Evolutionary conservation across 2,329 filamentous ascomycete species (phyloP).

Genomic region (Diaporthe humulicola): DNA sequence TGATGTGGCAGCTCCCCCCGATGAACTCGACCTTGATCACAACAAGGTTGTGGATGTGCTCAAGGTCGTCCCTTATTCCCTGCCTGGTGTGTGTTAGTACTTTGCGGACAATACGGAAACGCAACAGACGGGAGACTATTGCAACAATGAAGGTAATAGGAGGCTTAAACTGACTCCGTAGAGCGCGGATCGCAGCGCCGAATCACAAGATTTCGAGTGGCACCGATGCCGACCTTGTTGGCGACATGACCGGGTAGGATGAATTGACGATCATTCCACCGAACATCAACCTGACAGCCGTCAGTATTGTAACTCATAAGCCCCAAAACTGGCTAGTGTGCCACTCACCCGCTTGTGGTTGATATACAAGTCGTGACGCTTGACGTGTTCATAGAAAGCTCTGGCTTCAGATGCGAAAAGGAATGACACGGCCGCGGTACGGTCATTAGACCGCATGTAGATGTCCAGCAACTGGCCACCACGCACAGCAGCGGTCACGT

Average conservation of each 20-base stretch:
- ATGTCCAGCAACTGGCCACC: constrained; percentile 81
- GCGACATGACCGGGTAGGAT: constrained; percentile 73
- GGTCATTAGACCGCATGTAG: constrained; percentile 71
- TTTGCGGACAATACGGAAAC: background rate
- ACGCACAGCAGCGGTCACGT: constrained; percentile 74
- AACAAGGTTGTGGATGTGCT: constrained; percentile 85
- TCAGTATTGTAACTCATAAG: background rate
- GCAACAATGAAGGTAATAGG: background rate
- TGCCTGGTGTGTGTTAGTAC: constrained; percentile 45
- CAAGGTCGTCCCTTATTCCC: constrained; percentile 78
- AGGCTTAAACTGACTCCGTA: constrained; percentile 59
- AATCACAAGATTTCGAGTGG: constrained; percentile 81
- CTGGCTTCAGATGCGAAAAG: constrained; percentile 72
- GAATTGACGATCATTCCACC: constrained; percentile 81
- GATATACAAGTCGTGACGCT: constrained; percentile 76
- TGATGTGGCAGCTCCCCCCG: constrained; percentile 73
- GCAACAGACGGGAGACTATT: background rate
- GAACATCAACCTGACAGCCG: constrained; percentile 70
- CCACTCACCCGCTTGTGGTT: constrained; percentile 73
- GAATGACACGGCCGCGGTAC: constrained; percentile 77
- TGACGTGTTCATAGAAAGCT: constrained; percentile 75
- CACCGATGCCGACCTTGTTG: constrained; percentile 74
- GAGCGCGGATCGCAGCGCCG: constrained; percentile 68
- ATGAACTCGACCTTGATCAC: constrained; percentile 75
- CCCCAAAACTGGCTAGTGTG: constrained; percentile 8